Base-by-base conservation (phyloP, 345 rosid species). In the Moricandia arvensis region DNA sequence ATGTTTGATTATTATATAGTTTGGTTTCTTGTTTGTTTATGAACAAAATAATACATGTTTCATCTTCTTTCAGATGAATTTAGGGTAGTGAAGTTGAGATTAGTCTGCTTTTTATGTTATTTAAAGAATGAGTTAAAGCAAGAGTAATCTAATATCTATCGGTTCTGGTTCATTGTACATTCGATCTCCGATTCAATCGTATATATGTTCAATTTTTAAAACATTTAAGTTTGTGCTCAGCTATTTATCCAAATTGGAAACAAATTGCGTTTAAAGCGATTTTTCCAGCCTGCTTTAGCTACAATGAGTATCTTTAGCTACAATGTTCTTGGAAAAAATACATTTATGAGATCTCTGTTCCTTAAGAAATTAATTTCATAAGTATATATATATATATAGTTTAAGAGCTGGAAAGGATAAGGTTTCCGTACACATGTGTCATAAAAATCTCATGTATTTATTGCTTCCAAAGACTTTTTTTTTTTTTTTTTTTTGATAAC, bases 401-500 rank as follows among this genome's bases (percentile, higher is more conserved):
- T 17, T 65, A 34, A 68, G 41, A 59, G 17, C 41, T 17, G 31
- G 6, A 35, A 43, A 21, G 29, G 58, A 76, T 69, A 69, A 69
- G 59, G 18, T 13, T 17, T 53, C n/a, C 37, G 43, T 61, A 37
- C 58, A 17, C 47, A 62, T 34, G 74, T 75, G 57, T 53, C 74
- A 68, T 17, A 54, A 17, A 38, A 61, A 63, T 70, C 61, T 63
- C 13, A 33, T n/a, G 61, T 54, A 70, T 45, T 64, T 58, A 77
- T 77, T 69, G 26, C 72, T 45, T 43, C 26, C 8, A 64, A 51
- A 43, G 80, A 71, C 67, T 64, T n/a, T 41, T 21, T 21, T 21
- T n/a, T n/a, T n/a, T n/a, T n/a, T n/a, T n/a, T n/a, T n/a, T n/a
- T n/a, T n/a, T n/a, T n/a, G n/a, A n/a, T n/a, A n/a, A n/a, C n/a